Percentiles rank a stretch among this genome's conserved stretches.
Conservation (phyloP, 441 rosid genomes). For the Corymbia citriodora region DNA sequence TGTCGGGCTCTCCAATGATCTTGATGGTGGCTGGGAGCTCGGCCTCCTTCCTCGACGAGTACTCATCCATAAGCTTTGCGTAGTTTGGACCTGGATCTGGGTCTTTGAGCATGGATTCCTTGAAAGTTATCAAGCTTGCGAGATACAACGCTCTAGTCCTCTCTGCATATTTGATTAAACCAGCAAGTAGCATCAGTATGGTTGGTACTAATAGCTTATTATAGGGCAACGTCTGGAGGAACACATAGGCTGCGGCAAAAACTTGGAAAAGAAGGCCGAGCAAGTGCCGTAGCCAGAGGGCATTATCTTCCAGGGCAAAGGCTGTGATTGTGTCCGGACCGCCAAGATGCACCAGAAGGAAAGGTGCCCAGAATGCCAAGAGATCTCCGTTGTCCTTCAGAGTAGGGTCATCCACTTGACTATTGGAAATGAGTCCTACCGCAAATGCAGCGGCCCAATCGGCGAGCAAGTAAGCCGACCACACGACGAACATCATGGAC, state of each 20-base stretch:
- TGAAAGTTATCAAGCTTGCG: conserved; percentile 46
- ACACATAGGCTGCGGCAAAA: conserved; percentile 33
- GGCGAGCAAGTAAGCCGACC: conserved; percentile 47
- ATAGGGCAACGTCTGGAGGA: conserved; percentile 23
- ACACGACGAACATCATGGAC: conserved; percentile 15
- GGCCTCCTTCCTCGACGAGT: background rate
- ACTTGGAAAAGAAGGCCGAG: conserved; percentile 36
- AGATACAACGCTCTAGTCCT: conserved; percentile 51
- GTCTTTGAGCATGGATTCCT: conserved; percentile 31
- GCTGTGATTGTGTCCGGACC: conserved; percentile 71
- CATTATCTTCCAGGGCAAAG: conserved; percentile 52
- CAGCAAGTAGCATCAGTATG: conserved; percentile 33
- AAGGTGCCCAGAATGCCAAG: conserved; percentile 22
- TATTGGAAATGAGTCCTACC: conserved; percentile 36
- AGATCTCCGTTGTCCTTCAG: background rate
- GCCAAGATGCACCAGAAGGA: conserved; percentile 25
- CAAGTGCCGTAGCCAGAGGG: conserved; percentile 51
- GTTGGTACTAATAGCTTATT: conserved; percentile 31
- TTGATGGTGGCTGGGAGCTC: conserved; percentile 5
- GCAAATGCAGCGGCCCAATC: conserved; percentile 43
- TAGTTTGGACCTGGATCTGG: conserved; percentile 4
- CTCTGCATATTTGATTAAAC: conserved; percentile 44
- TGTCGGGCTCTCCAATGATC: background rate
- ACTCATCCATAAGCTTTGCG: conserved; percentile 1
- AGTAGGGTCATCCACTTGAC: background rate